A percentile compares a stretch with the other conserved stretches of the same genome.
These are phyloP conservation scores for Aspergillus quadrilineatus DNA, from an alignment of 2,329 filamentous ascomycete genomes.

Conservation along the genomic window DNA sequence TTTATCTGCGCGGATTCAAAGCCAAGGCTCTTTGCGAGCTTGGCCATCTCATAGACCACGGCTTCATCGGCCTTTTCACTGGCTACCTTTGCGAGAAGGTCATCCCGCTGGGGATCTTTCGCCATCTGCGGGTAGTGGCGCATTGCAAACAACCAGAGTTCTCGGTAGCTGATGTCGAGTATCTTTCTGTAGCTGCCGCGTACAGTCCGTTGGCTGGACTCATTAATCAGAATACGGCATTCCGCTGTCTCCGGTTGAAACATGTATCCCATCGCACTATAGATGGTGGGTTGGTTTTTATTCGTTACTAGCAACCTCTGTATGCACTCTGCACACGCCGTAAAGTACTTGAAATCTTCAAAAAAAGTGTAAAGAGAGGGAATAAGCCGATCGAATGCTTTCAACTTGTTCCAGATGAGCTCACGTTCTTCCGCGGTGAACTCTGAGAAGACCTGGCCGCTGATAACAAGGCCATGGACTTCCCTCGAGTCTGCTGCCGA, in stretches of 20 bases:
- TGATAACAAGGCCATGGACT: conserved; percentile 18
- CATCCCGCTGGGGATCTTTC: conserved; percentile 3
- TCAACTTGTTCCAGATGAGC: conserved; percentile 1
- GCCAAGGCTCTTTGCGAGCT: conserved; percentile 20
- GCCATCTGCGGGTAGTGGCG: conserved; percentile 29
- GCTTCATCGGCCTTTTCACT: conserved; percentile 19
- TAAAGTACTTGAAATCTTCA: conserved; percentile 37
- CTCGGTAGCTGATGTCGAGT: conserved; percentile 23
- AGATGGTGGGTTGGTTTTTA: neutral
- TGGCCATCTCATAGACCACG: conserved; percentile 21
- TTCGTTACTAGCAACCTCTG: conserved; percentile 26
- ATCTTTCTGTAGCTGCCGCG: conserved; percentile 11
- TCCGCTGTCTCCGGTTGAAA: neutral
- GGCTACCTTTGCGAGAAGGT: conserved; percentile 12
- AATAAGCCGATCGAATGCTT: neutral
- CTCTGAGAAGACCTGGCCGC: conserved; percentile 17
- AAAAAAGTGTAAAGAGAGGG: conserved; percentile 40
- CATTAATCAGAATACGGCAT: conserved; percentile 26
- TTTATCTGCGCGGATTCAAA: conserved; percentile 22
- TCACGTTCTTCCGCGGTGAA: conserved; percentile 18
- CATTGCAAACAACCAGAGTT: conserved; percentile 35
- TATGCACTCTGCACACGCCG: conserved; percentile 27
- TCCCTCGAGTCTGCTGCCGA: conserved; percentile 10
- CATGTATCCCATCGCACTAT: neutral
- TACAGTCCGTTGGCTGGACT: conserved; percentile 23